Evolutionary conservation across 139 green algal species (phyloP).

Genomic region (Micractinium sp.): DNA sequence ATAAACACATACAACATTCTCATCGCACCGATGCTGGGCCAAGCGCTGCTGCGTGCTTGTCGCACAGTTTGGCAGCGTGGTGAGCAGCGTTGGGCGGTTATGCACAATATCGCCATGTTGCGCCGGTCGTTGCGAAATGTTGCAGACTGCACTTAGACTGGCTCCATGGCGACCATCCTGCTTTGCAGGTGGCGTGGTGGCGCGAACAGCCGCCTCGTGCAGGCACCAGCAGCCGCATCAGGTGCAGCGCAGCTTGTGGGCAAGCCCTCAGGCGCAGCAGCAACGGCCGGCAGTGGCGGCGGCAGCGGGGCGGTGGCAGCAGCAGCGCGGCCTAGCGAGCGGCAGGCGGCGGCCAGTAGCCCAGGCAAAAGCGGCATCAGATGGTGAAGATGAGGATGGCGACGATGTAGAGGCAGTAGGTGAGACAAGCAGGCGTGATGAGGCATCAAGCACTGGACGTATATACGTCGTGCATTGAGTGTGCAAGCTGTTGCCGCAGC

Average conservation of each 20-base stretch:
- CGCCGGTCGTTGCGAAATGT: too few relatives aligned
- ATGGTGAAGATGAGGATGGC: not conserved
- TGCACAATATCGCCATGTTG: not conserved
- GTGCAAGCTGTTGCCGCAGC: too few relatives aligned
- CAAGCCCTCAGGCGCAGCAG: not conserved
- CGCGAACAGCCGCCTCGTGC: not conserved
- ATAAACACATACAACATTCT: not conserved
- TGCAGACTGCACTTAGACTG: not conserved
- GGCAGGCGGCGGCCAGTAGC: not conserved
- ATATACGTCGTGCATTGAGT: too few relatives aligned
- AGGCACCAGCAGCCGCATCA: not conserved
- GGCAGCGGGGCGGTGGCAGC: not conserved
- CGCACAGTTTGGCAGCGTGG: not conserved
- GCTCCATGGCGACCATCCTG: not conserved
- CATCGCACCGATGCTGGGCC: not conserved
- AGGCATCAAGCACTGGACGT: not conserved
- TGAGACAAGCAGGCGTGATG: not conserved
- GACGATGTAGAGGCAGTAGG: not conserved
- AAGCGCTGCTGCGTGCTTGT: not conserved
- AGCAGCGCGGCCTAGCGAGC: not conserved
- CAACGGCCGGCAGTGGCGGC: not conserved
- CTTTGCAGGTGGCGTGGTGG: not conserved
- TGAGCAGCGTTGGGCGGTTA: not conserved
- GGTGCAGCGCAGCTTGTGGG: not conserved
- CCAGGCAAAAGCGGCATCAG: not conserved